Conservation (phyloP, 768 basidiomycete species). For the Lentinula sp. region DNA sequence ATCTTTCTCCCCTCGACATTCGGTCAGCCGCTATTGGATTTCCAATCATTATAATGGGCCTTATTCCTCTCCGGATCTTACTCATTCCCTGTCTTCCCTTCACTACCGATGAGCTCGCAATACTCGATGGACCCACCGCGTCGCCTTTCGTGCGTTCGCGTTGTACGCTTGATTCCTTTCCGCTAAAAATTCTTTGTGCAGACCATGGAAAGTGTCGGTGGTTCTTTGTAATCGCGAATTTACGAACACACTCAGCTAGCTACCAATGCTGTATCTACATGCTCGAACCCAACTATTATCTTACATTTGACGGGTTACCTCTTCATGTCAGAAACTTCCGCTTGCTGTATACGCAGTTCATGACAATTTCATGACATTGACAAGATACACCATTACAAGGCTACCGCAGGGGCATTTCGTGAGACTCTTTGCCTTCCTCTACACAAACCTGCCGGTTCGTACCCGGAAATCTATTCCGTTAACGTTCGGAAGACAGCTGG, state of each 20-base stretch:
- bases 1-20: background rate
- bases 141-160: conserved; percentile 69
- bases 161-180: background rate
- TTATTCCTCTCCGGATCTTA: conserved; percentile 70
- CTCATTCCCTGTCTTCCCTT: conserved; percentile 76
- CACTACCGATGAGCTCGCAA: conserved; percentile 67
- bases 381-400: background rate
- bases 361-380: background rate
- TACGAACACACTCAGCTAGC: background rate
- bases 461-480: background rate
- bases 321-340: too few relatives aligned
- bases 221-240: background rate
- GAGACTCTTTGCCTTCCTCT: background rate
- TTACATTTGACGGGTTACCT: too few relatives aligned
- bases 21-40: conserved; percentile 82
- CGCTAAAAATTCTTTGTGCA: conserved; percentile 44
- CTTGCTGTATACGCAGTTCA: too few relatives aligned
- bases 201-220: conserved; percentile 7
- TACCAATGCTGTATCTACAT: background rate
- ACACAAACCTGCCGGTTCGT: background rate
- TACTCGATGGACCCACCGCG: conserved; percentile 88
- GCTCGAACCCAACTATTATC: too few relatives aligned
- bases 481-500: background rate
- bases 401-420: background rate
- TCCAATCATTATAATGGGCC: conserved; percentile 79